Evolutionary conservation across 345 rosid species (phyloP).

Genomic region (Populus alba): DNA sequence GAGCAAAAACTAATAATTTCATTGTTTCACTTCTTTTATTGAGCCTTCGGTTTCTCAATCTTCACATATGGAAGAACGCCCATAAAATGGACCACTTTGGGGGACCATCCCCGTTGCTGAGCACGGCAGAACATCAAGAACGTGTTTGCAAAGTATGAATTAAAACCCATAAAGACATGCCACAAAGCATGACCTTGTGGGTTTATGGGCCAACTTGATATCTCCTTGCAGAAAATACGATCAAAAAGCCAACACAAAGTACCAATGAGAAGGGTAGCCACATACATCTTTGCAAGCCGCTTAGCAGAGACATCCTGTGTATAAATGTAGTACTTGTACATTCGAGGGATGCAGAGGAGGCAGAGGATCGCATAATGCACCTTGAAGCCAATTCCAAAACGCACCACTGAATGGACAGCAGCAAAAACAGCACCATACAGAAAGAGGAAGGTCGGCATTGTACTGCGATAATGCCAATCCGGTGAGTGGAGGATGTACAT

Average conservation of each 20-base stretch:
- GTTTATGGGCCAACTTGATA: constrained; percentile 60
- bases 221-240: constrained; percentile 53
- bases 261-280: constrained; percentile 55
- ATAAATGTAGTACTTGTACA: constrained; percentile 86
- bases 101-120: constrained; percentile 68
- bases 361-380: constrained; percentile 67
- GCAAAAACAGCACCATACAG: constrained; percentile 78
- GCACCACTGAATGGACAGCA: constrained; percentile 49
- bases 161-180: constrained; percentile 84
- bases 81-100: constrained; percentile 47
- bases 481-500: constrained; percentile 89
- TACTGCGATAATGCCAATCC: constrained; percentile 87
- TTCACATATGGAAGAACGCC: constrained; percentile 74
- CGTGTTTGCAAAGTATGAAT: constrained; percentile 76
- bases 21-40: background rate
- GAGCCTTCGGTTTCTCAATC: constrained; percentile 67
- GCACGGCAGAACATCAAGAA: constrained; percentile 96
- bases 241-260: constrained; percentile 65
- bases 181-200: constrained; percentile 91
- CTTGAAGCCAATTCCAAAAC: constrained; percentile 71
- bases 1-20: background rate
- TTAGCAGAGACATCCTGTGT: constrained; percentile 59
- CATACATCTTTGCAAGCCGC: constrained; percentile 60
- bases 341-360: constrained; percentile 78
- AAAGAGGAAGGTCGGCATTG: constrained; percentile 90